A percentile compares a stretch with the other conserved stretches of the same genome.
Evolutionary conservation across 2,329 filamentous ascomycete genomes (phyloP).

Genomic region (Lasiodiplodia gonubiensis): DNA sequence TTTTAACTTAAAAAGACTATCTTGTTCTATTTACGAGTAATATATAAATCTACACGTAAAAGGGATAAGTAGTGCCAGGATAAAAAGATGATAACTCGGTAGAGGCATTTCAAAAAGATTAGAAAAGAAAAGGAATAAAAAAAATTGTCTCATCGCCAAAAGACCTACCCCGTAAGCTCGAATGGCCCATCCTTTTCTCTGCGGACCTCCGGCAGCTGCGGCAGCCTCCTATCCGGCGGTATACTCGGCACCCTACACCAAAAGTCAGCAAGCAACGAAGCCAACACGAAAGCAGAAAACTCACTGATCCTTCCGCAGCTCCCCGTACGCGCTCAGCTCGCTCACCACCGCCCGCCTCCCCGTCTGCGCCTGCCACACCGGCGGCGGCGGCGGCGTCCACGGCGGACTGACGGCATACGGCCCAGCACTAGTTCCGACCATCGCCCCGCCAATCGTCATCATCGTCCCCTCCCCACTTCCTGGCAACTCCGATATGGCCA

Average conservation of each 20-base stretch:
- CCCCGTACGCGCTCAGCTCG: constrained; percentile 24
- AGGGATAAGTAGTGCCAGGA: no score
- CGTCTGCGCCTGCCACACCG: background rate
- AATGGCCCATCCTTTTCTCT: background rate
- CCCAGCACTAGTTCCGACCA: background rate
- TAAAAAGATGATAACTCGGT: no score
- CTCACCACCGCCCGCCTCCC: background rate
- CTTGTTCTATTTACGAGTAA: no score
- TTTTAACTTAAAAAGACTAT: no score
- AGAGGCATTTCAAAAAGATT: no score
- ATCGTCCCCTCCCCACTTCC: background rate
- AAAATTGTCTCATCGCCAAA: background rate
- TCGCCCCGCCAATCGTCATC: background rate
- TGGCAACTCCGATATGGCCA: background rate
- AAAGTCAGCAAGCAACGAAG: background rate
- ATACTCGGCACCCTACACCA: constrained; percentile 5
- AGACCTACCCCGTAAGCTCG: background rate
- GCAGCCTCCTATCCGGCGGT: constrained; percentile 11
- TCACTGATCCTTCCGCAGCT: constrained; percentile 15
- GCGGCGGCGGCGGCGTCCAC: constrained; percentile 1
- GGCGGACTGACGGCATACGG: background rate
- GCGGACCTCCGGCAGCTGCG: background rate
- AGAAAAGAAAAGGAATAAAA: background rate
- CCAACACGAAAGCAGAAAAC: background rate
- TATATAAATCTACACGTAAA: no score